Evolutionary conservation across 345 rosid species (phyloP), one percentile per base, ranked within the genome.

Genomic region (Dipteronia dyeriana): DNA sequence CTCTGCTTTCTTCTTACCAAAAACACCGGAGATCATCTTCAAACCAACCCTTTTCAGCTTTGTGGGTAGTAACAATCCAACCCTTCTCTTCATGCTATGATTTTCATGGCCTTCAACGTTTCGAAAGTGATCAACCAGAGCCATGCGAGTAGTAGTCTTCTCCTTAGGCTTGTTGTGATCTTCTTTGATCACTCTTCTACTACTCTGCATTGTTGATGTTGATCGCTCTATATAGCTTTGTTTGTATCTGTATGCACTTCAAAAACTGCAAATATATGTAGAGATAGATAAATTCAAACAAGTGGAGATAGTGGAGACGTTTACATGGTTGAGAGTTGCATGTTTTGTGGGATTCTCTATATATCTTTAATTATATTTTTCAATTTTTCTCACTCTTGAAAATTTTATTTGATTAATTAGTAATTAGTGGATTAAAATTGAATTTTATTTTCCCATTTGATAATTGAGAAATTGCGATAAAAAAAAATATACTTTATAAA

Each of bases 11-110:
- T 73, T 79, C 67, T 54, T 69, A 56, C 69, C 71, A 41, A 90
- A 87, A 29, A 81, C 73, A 41, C 76, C 63, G 23, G 80, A 73
- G 41, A 88, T 71, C 19, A 83, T 51, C 19, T 81, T 57, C 22
- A 70, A 73, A 25, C 80, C 79, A 31, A 84, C 59, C 80, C 61
- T 87, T 66, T 67, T 79, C 2, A 61, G 23, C 51, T 62, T 56
- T 7, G 6, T 65, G 0, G 73, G 34, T 16, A 59, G 20, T 13
- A 22, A 22, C 7, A 22, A 59, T 56, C 65, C 69, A 20, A 14
- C 34, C 72, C 43, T 17, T 49, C 60, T 77, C 79, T 62, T 79
- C 70, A 23, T 13, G 26, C 9, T 13, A 9, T 34, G 71, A 2
- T 61, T 19, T 1, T 54, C 75, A 51, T 60, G 43, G 9, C 5